phyloP scores from a whole-genome alignment of 78 protist genomes.

The Dictyostelium discoideum region DNA sequence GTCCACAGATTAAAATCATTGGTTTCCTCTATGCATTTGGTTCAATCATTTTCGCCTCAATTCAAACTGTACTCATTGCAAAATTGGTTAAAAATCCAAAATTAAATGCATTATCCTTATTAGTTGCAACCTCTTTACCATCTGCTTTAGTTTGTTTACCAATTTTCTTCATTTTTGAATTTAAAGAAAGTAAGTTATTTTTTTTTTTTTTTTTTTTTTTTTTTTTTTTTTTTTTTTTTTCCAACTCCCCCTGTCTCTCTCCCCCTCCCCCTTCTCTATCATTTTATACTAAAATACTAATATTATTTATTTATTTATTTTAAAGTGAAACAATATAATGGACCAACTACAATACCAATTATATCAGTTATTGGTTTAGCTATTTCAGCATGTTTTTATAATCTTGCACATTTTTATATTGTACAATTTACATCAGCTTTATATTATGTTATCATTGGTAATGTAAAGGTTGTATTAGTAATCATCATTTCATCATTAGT shows the following conservation, averaged over 20 bases:
- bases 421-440: slow-evolving; percentile 57
- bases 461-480: slow-evolving; percentile 38
- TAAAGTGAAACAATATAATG: neutral
- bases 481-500: slow-evolving; percentile 5
- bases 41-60: slow-evolving; percentile 19
- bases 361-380: slow-evolving; percentile 8
- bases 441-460: slow-evolving; percentile 59
- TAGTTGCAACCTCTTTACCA: slow-evolving; percentile 30
- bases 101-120: slow-evolving; percentile 34
- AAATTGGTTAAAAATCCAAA: slow-evolving; percentile 3
- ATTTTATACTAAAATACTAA: no score
- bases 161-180: slow-evolving; percentile 9
- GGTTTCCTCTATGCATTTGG: slow-evolving; percentile 4
- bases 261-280: no score
- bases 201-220: neutral
- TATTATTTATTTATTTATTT: no score
- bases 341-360: slow-evolving; percentile 3
- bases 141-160: slow-evolving; percentile 26
- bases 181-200: neutral
- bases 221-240: no score
- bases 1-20: neutral
- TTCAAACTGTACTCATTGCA: slow-evolving; percentile 48
- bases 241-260: no score
- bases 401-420: slow-evolving; percentile 50
- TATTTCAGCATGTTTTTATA: slow-evolving; percentile 53